phyloP scores from a whole-genome alignment of 1,284 basidiomycete genomes.

The Moesziomyces sp. region DNA sequence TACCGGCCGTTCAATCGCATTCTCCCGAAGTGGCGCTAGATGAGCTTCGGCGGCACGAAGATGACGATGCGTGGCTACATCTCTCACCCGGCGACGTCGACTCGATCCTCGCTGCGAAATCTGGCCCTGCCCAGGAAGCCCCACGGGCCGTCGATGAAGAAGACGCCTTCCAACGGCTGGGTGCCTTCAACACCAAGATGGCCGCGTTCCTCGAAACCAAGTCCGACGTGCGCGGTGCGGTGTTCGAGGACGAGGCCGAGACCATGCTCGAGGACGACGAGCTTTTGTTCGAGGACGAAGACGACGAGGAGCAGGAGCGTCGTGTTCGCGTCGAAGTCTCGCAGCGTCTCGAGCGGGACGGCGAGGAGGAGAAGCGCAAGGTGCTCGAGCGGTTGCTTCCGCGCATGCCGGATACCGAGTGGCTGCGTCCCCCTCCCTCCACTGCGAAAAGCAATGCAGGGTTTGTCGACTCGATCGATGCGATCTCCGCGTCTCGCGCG shows the following conservation, averaged over 20 bases:
- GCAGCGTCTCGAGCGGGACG: constrained; percentile 9
- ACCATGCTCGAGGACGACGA: constrained; percentile 38
- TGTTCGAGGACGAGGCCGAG: constrained; percentile 55
- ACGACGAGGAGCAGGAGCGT: constrained; percentile 32
- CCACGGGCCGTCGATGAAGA: constrained; percentile 29
- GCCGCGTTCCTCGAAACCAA: constrained; percentile 54
- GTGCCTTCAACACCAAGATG: constrained; percentile 55
- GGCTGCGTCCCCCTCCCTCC: not conserved
- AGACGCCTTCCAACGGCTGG: constrained; percentile 43
- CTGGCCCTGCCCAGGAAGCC: not conserved
- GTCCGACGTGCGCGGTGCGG: constrained; percentile 57
- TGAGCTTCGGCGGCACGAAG: constrained; percentile 21
- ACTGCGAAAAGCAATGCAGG: not conserved
- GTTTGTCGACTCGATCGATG: constrained; percentile 33
- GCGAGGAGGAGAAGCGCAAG: constrained; percentile 20
- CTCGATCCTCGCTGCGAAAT: constrained; percentile 22
- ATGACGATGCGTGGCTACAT: constrained; percentile 57
- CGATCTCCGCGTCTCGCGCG: constrained; percentile 10
- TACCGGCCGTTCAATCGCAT: not conserved
- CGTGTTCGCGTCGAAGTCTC: constrained; percentile 13
- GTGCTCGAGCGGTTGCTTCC: constrained; percentile 30
- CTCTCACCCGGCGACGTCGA: constrained; percentile 47
- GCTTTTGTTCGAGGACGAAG: constrained; percentile 34
- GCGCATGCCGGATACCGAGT: constrained; percentile 29
- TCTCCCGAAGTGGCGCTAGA: not conserved